Evolutionary conservation across 2,329 filamentous ascomycete species (phyloP).

Genomic region (Colletotrichum tamarilloi): DNA sequence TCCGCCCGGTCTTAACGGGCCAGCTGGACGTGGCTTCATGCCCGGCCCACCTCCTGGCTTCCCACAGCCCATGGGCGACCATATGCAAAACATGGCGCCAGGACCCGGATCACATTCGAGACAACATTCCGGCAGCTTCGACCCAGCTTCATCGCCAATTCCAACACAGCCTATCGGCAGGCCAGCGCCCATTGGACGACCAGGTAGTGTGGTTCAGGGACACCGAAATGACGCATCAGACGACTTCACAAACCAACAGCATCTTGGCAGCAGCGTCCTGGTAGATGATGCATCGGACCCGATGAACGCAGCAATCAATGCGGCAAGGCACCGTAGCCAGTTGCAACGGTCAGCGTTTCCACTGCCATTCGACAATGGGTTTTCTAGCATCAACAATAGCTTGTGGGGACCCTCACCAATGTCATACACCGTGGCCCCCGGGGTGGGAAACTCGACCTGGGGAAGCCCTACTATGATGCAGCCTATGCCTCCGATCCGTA

Average conservation of each 20-base stretch:
- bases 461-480: slow-evolving; percentile 37
- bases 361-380: slow-evolving; percentile 53
- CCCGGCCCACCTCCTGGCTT: slow-evolving; percentile 66
- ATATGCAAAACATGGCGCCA: slow-evolving; percentile 52
- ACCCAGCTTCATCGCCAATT: slow-evolving; percentile 58
- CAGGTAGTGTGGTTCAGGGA: slow-evolving; percentile 75
- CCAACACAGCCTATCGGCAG: slow-evolving; percentile 80
- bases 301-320: slow-evolving; percentile 43
- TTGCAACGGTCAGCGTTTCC: slow-evolving; percentile 60
- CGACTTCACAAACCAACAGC: slow-evolving; percentile 81
- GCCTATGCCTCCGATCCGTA: slow-evolving; percentile 29
- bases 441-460: slow-evolving; percentile 55
- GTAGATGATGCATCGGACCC: slow-evolving; percentile 78
- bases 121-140: slow-evolving; percentile 78
- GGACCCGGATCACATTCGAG: slow-evolving; percentile 73
- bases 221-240: slow-evolving; percentile 66
- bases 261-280: slow-evolving; percentile 90
- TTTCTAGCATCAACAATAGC: slow-evolving; percentile 48
- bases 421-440: slow-evolving; percentile 56
- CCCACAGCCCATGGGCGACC: slow-evolving; percentile 54
- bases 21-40: slow-evolving; percentile 53
- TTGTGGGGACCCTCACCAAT: slow-evolving; percentile 53
- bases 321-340: slow-evolving; percentile 56
- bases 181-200: slow-evolving; percentile 88
- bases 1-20: slow-evolving; percentile 63